Conservation (phyloP, 2,329 filamentous ascomycete genomes). For the Calonectria crousiana region DNA sequence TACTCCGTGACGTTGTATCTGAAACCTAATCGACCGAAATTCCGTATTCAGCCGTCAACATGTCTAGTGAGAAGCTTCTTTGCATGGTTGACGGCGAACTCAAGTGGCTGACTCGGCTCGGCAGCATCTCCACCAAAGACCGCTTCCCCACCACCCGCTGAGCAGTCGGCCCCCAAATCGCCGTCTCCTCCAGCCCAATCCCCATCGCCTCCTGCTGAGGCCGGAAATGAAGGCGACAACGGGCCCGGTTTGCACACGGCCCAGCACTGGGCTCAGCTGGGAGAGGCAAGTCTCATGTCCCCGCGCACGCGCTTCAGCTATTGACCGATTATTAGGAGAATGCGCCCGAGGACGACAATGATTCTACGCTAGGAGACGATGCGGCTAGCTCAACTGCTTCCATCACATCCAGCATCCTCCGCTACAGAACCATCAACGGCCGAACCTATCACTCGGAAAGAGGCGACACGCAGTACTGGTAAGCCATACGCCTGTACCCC, state of each 20-base stretch:
- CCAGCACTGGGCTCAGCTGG: background rate
- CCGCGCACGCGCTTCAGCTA: background rate
- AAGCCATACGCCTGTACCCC: background rate
- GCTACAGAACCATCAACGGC: constrained; percentile 38
- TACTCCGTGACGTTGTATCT: background rate
- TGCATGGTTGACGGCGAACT: background rate
- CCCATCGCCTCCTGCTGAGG: background rate
- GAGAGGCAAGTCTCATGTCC: background rate
- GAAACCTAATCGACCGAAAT: background rate
- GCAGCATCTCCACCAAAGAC: background rate
- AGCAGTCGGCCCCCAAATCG: background rate
- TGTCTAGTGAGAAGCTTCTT: background rate
- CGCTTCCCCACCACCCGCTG: background rate
- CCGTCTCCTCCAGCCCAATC: background rate
- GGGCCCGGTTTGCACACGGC: background rate
- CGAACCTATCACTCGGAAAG: constrained; percentile 39
- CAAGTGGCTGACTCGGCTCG: background rate
- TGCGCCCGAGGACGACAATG: constrained; percentile 15
- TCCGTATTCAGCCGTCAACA: background rate
- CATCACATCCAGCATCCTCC: constrained; percentile 38
- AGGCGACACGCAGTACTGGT: constrained; percentile 42
- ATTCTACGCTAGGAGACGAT: constrained; percentile 34
- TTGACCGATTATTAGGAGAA: background rate
- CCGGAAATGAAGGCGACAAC: background rate
- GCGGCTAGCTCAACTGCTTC: constrained; percentile 37